Conservation (phyloP, 495 filamentous ascomycete genomes). For the Aspergillus steynii region DNA sequence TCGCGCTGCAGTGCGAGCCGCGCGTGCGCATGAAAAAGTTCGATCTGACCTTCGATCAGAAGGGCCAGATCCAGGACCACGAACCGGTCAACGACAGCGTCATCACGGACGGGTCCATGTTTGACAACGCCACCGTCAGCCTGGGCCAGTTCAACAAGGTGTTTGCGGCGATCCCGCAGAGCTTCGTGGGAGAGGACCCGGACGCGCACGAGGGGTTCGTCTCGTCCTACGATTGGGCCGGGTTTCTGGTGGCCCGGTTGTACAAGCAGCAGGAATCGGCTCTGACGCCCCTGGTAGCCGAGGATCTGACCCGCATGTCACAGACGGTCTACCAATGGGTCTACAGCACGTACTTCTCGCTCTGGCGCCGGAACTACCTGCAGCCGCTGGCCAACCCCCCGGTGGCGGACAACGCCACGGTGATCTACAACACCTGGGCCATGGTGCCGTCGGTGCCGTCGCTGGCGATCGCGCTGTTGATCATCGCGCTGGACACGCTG, state of each 20-base stretch:
- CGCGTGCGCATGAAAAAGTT: conserved; percentile 27
- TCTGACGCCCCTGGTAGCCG: conserved; percentile 28
- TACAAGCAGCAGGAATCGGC: conserved; percentile 33
- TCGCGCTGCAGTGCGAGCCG: conserved; percentile 42
- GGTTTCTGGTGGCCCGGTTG: conserved; percentile 40
- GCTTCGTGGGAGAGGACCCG: conserved; percentile 31
- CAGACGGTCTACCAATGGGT: conserved; percentile 44
- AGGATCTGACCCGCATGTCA: conserved; percentile 28
- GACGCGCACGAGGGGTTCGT: conserved; percentile 29
- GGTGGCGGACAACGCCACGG: conserved; percentile 28
- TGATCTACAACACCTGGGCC: conserved; percentile 36
- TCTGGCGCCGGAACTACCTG: conserved; percentile 42
- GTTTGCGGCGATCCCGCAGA: conserved; percentile 42
- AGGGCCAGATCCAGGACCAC: conserved; percentile 31
- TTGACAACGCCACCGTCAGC: conserved; percentile 40
- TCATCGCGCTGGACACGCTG: conserved; percentile 39
- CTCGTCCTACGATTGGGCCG: conserved; percentile 44
- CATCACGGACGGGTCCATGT: conserved; percentile 34
- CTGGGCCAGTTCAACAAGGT: conserved; percentile 45
- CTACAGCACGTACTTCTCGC: conserved; percentile 42
- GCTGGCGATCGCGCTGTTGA: conserved; percentile 31
- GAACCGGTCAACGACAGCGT: conserved; percentile 20
- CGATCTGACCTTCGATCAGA: conserved; percentile 34
- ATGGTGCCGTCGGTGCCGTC: conserved; percentile 40
- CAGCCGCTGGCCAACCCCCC: conserved; percentile 24